Evolutionary conservation across 768 basidiomycete genomes (phyloP).

Genomic region (Calocybe gangraenosa): DNA sequence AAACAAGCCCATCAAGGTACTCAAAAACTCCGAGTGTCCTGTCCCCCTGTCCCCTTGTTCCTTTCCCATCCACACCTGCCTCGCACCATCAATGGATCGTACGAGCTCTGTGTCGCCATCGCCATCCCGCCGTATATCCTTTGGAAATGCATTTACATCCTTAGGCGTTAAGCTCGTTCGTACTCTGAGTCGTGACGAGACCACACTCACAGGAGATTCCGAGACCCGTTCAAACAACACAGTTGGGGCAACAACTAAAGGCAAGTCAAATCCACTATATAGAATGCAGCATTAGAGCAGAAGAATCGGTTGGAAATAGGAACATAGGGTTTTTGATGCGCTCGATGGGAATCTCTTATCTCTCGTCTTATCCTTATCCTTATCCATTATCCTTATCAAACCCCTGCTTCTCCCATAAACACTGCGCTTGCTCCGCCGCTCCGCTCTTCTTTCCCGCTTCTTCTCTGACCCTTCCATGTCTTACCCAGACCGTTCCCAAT

Average conservation of each 20-base stretch:
- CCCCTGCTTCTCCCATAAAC: not conserved
- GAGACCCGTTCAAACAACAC: slow-evolving; percentile 9
- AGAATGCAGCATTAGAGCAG: not conserved
- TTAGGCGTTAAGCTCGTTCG: slow-evolving; percentile 12
- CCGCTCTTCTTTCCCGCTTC: not conserved
- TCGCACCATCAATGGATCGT: not conserved
- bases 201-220: slow-evolving; percentile 1
- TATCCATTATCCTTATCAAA: not conserved
- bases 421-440: not conserved
- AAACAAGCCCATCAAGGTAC: not conserved
- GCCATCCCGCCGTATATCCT: slow-evolving; percentile 10
- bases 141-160: slow-evolving; percentile 3
- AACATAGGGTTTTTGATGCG: not conserved
- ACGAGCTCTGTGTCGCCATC: slow-evolving; percentile 6
- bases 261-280: not conserved
- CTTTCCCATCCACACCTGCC: too few relatives aligned
- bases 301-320: slow-evolving; percentile 4
- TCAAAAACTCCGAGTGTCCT: not conserved
- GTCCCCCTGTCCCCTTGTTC: not conserved
- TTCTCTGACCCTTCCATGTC: slow-evolving; percentile 16
- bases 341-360: not conserved
- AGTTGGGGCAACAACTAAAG: not conserved
- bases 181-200: slow-evolving; percentile 10
- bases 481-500: slow-evolving; percentile 42
- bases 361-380: not conserved